phyloP scores from a whole-genome alignment of 1,284 basidiomycete genomes.

The Fomitopsis betulina region DNA sequence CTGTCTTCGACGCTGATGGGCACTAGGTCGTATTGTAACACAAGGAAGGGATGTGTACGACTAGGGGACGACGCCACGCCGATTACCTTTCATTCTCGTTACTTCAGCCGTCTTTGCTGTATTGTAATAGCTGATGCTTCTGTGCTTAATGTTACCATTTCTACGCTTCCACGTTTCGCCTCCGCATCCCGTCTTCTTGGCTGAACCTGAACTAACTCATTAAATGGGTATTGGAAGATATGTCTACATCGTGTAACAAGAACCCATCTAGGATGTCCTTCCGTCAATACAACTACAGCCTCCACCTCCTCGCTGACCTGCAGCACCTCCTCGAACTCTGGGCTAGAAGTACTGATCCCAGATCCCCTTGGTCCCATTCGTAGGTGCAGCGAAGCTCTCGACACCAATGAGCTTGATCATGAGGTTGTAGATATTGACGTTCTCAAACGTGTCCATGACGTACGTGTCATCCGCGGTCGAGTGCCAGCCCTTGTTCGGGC shows the following conservation, averaged over 20 bases:
- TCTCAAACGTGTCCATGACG: slow-evolving; percentile 77
- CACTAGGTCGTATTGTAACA: slow-evolving; percentile 12
- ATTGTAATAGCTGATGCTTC: neutral
- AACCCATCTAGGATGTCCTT: neutral
- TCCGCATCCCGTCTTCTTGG: neutral
- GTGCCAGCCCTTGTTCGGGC: slow-evolving; percentile 57
- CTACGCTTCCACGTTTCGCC: neutral
- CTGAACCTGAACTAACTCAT: neutral
- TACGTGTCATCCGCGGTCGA: slow-evolving; percentile 59
- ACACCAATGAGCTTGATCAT: slow-evolving; percentile 74
- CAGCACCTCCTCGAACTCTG: no score
- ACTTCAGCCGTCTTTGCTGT: neutral
- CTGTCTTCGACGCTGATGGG: slow-evolving; percentile 67
- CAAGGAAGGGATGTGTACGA: neutral
- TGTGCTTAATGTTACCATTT: neutral
- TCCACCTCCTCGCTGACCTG: neutral
- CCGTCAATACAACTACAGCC: neutral
- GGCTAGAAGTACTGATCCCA: slow-evolving; percentile 70
- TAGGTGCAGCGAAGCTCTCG: slow-evolving; percentile 50
- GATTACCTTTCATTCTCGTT: neutral
- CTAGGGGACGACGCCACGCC: neutral
- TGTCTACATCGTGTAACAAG: neutral
- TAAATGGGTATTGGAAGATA: neutral
- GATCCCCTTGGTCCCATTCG: slow-evolving; percentile 76
- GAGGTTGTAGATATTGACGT: slow-evolving; percentile 83